A percentile compares a stretch with the other conserved stretches of the same genome.
Evolutionary conservation across 2,329 filamentous ascomycete genomes (phyloP).

Genomic region (Leptoxyphium fumago): DNA sequence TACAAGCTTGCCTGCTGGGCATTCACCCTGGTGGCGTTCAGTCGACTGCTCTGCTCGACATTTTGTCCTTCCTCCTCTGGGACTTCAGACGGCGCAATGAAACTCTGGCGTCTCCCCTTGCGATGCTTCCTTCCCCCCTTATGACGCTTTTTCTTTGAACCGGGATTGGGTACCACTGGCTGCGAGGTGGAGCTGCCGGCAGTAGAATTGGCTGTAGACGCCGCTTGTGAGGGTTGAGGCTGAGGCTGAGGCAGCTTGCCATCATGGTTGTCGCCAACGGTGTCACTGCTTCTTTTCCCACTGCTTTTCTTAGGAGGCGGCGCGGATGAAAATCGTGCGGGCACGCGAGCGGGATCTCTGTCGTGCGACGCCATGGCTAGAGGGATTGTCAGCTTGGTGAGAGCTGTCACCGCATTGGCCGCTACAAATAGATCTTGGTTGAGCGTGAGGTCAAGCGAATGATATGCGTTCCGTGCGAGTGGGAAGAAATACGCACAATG

Average conservation of each 20-base stretch:
- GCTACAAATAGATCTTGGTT: too few relatives aligned
- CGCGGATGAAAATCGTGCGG: not conserved
- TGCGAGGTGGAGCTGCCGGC: too few relatives aligned
- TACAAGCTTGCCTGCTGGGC: slow-evolving; percentile 37
- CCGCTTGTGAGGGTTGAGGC: too few relatives aligned
- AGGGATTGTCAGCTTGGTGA: too few relatives aligned
- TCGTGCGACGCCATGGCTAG: not conserved
- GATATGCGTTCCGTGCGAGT: too few relatives aligned
- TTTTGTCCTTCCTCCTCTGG: slow-evolving; percentile 38
- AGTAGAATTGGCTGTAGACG: too few relatives aligned
- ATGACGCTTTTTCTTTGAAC: slow-evolving; percentile 49
- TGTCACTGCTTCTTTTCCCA: not conserved
- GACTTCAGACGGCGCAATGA: slow-evolving; percentile 51
- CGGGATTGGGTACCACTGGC: not conserved
- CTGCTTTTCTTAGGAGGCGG: not conserved
- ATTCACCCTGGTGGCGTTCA: slow-evolving; percentile 21
- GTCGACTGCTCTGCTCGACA: slow-evolving; percentile 23
- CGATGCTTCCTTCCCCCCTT: slow-evolving; percentile 61
- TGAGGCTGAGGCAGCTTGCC: too few relatives aligned
- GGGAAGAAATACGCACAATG: too few relatives aligned
- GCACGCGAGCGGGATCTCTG: not conserved
- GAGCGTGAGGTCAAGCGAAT: too few relatives aligned
- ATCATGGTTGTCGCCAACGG: too few relatives aligned
- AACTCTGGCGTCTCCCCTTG: slow-evolving; percentile 63
- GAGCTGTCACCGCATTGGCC: too few relatives aligned